Conservation (phyloP, 129 eudicot genomes). For the sunflower (Helianthus annuus) region DNA sequence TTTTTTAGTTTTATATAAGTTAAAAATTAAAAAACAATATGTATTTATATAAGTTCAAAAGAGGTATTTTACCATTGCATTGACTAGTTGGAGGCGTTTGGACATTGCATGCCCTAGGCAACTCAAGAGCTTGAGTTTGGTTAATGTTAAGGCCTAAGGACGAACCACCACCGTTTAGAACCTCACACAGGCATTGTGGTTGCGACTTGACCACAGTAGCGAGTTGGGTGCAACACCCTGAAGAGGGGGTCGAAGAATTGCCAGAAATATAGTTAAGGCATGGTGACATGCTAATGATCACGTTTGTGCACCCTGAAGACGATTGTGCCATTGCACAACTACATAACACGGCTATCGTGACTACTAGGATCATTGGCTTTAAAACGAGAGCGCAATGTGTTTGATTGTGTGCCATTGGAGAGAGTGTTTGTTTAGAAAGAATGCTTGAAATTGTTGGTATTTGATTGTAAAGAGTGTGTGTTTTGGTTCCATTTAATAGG, state of each 20-base stretch:
- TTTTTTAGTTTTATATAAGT: neutral
- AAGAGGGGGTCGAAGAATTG: slow-evolving; percentile 51
- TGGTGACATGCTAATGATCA: slow-evolving; percentile 68
- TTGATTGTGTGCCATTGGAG: slow-evolving; percentile 31
- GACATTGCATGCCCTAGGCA: slow-evolving; percentile 66
- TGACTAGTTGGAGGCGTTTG: slow-evolving; percentile 60
- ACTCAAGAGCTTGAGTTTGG: slow-evolving; percentile 68
- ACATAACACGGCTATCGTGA: slow-evolving; percentile 39
- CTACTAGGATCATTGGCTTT: slow-evolving; percentile 29
- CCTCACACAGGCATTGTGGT: slow-evolving; percentile 68
- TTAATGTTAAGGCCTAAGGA: slow-evolving; percentile 59
- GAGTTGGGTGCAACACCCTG: slow-evolving; percentile 65
- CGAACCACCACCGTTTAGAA: slow-evolving; percentile 58
- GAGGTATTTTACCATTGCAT: slow-evolving; percentile 49
- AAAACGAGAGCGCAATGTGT: neutral
- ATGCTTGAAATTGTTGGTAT: slow-evolving; percentile 11
- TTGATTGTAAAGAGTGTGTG: slow-evolving; percentile 12
- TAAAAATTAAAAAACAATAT: neutral
- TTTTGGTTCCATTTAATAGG: slow-evolving; percentile 26
- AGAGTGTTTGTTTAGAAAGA: slow-evolving; percentile 7
- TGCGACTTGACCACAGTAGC: slow-evolving; percentile 56
- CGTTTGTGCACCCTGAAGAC: slow-evolving; percentile 55
- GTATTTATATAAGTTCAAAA: neutral
- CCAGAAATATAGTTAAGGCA: slow-evolving; percentile 70
- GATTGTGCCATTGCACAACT: slow-evolving; percentile 52